Base-by-base conservation (phyloP, 148 eudicot species). In the Dysphania ambrosioides region DNA sequence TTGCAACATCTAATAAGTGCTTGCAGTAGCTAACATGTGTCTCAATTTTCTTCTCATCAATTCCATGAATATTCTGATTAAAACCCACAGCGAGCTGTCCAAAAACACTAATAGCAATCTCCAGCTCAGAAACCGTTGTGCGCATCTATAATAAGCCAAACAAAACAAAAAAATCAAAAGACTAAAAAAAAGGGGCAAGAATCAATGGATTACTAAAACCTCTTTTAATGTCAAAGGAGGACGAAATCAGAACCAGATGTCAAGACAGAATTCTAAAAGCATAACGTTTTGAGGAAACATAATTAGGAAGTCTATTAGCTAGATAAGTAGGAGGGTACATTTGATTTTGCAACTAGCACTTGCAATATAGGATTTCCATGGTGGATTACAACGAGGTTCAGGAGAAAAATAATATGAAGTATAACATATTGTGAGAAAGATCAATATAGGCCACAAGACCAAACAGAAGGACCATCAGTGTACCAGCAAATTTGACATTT, bases 1-100 rank as follows among this genome's bases (percentile, higher is more conserved):
- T 90, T 49, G 97, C 97, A 80, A 87, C 92, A 31, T 86, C 91
- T 59, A 92, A 86, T 78, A 95, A 86, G 85, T 89, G 93, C 79
- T 95, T 86, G 86, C 98, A 95, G 70, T 95, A 95, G 74, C 86
- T 89, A 73, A 95, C 93, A 85, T 95, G 98, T 68, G 98, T 95
- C 36, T 90, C 98, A 72, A 95, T 89, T 86, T 92, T 95, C 85
- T 92, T 95, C 86, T 92, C 97, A 71, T 95, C 98, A 81, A 95
- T 92, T 68, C 97, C 97, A 78, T 95, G 98, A 74, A 85, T 85
- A 21, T 95, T 92, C 70, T 86, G 89, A 72, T 86, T 85, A 57
- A 94, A 93, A 75, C 88, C 87, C 36, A 91, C 85, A 77, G 98
- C 90, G 63, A 95, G 81, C 76, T 90, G 88, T 81, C 93, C 88